These are phyloP conservation scores for Dicorynia guianensis DNA, from an alignment of 306 rosid species.

Conservation along the genomic window DNA sequence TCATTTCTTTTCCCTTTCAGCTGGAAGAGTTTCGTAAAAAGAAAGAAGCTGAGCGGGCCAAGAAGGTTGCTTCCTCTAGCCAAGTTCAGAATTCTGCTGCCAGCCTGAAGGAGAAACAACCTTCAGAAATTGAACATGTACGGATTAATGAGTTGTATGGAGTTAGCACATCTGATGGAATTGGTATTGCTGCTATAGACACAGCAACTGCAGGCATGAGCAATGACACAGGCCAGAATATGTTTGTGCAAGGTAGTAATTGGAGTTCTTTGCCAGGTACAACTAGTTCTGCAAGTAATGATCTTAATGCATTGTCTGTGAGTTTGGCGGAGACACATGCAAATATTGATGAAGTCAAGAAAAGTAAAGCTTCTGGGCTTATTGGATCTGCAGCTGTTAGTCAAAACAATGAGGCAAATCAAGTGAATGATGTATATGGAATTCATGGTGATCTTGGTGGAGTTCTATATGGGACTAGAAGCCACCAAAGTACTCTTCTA, in stretches of 20 bases:
- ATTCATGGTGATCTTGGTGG: slow-evolving; percentile 46
- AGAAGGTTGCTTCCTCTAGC: slow-evolving; percentile 65
- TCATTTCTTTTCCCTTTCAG: slow-evolving; percentile 56
- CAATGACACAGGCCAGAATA: slow-evolving; percentile 46
- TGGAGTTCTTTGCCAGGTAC: slow-evolving; percentile 47
- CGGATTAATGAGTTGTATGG: slow-evolving; percentile 62
- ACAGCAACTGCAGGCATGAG: slow-evolving; percentile 46
- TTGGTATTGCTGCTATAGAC: slow-evolving; percentile 47
- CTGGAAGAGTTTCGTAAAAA: slow-evolving; percentile 95
- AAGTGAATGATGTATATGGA: slow-evolving; percentile 46
- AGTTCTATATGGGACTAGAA: slow-evolving; percentile 47
- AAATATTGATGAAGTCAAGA: slow-evolving; percentile 51
- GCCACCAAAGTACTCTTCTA: slow-evolving; percentile 47
- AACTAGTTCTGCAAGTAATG: slow-evolving; percentile 40
- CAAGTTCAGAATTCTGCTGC: slow-evolving; percentile 52
- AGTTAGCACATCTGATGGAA: slow-evolving; percentile 74
- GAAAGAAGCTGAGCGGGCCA: slow-evolving; percentile 85
- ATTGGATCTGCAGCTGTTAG: slow-evolving; percentile 46
- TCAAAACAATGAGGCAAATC: slow-evolving; percentile 47
- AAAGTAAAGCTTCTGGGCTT: slow-evolving; percentile 46
- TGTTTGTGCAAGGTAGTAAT: slow-evolving; percentile 51
- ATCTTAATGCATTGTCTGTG: slow-evolving; percentile 47
- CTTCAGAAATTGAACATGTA: slow-evolving; percentile 66
- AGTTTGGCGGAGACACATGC: slow-evolving; percentile 46
- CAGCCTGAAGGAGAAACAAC: slow-evolving; percentile 58